phyloP scores from a whole-genome alignment of 306 rosid genomes.

The Cicer pinnatifidum region DNA sequence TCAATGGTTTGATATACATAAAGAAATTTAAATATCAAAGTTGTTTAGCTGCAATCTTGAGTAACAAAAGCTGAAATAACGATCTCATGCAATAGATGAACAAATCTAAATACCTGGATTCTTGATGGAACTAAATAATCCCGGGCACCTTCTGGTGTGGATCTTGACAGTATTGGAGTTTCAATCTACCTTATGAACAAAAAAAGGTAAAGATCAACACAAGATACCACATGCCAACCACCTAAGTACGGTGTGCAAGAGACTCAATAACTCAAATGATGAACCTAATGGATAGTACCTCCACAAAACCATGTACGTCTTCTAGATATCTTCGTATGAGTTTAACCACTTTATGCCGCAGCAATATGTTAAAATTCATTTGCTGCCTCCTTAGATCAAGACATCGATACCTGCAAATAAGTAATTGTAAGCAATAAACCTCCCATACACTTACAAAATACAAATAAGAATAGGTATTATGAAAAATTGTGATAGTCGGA shows the following conservation, averaged over 20 bases:
- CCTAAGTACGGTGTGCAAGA: constrained; percentile 17
- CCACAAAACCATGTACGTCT: constrained; percentile 84
- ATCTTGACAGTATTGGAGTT: constrained; percentile 96
- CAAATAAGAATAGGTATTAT: background rate
- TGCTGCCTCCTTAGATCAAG: constrained; percentile 88
- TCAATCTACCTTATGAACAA: constrained; percentile 94
- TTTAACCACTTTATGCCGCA: constrained; percentile 88
- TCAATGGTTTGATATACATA: background rate
- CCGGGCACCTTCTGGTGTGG: constrained; percentile 98
- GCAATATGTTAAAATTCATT: constrained; percentile 80
- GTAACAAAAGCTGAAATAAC: constrained; percentile 16
- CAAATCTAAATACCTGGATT: constrained; percentile 74
- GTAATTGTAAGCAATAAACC: constrained; percentile 41
- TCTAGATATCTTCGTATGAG: constrained; percentile 85
- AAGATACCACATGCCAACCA: constrained; percentile 36
- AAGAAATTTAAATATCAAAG: constrained; percentile 7
- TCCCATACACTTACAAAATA: constrained; percentile 16
- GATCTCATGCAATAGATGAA: constrained; percentile 33
- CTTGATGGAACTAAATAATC: constrained; percentile 98
- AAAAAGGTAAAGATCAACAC: constrained; percentile 57
- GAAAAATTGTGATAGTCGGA: background rate
- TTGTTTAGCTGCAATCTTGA: background rate
- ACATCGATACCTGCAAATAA: constrained; percentile 73
- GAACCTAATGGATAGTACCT: constrained; percentile 63
- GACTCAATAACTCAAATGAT: constrained; percentile 9